Percentiles rank a stretch among this genome's conserved stretches.
Conservation (phyloP, 352 stramenopile species). For the Nothophytophthora sp. region DNA sequence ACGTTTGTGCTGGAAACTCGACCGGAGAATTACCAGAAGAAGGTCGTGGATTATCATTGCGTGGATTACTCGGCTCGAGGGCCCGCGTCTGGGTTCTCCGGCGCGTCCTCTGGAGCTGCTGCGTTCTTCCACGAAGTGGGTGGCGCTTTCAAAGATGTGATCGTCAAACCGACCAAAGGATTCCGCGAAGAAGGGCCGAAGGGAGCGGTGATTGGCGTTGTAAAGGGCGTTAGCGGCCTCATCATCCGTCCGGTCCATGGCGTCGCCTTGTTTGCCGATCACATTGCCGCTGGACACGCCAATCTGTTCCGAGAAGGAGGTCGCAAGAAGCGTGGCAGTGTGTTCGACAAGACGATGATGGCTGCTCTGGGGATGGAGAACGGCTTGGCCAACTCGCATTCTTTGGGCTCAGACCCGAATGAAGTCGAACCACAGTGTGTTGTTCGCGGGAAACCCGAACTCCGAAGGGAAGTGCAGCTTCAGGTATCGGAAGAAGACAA, state of each 20-base stretch:
- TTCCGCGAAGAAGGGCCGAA: conserved; percentile 52
- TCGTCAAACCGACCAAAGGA: conserved; percentile 41
- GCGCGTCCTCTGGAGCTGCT: conserved; percentile 39
- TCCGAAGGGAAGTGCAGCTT: conserved; percentile 24
- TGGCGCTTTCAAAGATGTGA: conserved; percentile 48
- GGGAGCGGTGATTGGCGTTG: conserved; percentile 47
- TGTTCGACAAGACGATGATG: conserved; percentile 44
- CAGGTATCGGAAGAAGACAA: conserved; percentile 26
- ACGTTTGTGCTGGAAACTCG: conserved; percentile 46
- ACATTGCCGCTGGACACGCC: conserved; percentile 40
- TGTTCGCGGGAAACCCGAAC: conserved; percentile 22
- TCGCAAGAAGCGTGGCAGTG: conserved; percentile 28
- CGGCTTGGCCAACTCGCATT: conserved; percentile 21
- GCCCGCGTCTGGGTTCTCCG: conserved; percentile 31
- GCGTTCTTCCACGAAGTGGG: conserved; percentile 55
- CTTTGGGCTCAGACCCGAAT: conserved; percentile 15
- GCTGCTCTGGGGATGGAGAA: conserved; percentile 32
- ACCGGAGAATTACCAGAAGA: conserved; percentile 39
- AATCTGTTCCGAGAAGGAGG: conserved; percentile 35
- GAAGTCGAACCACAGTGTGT: conserved; percentile 25
- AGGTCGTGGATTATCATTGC: conserved; percentile 50
- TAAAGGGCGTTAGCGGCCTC: conserved; percentile 41
- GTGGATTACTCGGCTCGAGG: conserved; percentile 59
- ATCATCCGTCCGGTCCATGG: conserved; percentile 47
- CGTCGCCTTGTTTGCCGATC: conserved; percentile 46